Conservation (phyloP, 148 eudicot species). For the Rheum nobile region DNA sequence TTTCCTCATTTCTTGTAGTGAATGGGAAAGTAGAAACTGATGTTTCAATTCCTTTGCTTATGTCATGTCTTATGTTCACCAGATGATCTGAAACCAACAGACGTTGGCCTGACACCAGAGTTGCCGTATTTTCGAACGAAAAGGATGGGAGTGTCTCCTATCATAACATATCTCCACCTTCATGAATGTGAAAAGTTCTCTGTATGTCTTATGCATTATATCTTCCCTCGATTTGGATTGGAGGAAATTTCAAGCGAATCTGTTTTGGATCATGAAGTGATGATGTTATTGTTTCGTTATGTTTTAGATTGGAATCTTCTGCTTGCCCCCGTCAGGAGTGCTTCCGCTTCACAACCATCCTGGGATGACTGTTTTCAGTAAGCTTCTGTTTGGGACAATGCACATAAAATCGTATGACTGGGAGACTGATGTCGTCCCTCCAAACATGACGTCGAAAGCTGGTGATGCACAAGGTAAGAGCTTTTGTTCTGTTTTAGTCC, state of each 20-base stretch:
- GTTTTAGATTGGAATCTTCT: constrained; percentile 74
- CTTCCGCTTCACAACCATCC: constrained; percentile 92
- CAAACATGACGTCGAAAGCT: neutral
- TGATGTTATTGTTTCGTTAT: neutral
- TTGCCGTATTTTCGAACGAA: constrained; percentile 48
- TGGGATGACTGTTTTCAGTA: constrained; percentile 82
- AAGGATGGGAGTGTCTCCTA: constrained; percentile 20
- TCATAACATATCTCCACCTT: constrained; percentile 56
- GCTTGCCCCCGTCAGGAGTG: constrained; percentile 71
- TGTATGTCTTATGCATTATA: constrained; percentile 24
- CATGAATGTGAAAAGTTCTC: constrained; percentile 65
- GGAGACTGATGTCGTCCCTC: constrained; percentile 22
- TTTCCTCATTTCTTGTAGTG: neutral
- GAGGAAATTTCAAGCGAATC: neutral
- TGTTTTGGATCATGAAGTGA: neutral
- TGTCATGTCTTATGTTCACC: constrained; percentile 8
- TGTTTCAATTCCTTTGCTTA: constrained; percentile 1
- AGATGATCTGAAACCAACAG: constrained; percentile 54
- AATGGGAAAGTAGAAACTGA: neutral
- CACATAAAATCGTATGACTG: constrained; percentile 76
- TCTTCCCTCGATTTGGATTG: neutral
- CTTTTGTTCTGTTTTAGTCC: neutral
- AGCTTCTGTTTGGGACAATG: constrained; percentile 79
- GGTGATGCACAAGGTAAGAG: constrained; percentile 9
- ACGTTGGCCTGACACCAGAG: constrained; percentile 49